A percentile compares a stretch with the other conserved stretches of the same genome.
phyloP scores from a whole-genome alignment of 2,329 filamentous ascomycete species.

The Bipolaris sorokiniana region DNA sequence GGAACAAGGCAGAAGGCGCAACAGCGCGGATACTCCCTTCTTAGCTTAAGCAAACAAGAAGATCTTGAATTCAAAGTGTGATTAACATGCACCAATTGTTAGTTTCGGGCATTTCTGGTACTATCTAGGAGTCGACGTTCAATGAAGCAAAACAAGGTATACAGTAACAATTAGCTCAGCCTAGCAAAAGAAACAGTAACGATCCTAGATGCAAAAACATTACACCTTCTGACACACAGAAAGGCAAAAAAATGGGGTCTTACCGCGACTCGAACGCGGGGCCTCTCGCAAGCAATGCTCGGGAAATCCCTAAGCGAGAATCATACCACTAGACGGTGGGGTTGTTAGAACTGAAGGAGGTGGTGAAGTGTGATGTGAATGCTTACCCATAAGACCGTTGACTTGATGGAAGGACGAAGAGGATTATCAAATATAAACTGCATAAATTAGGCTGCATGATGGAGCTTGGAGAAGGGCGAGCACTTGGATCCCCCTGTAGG shows the following conservation, averaged over 20 bases:
- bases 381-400: conserved; percentile 42
- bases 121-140: too few relatives aligned
- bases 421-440: not conserved
- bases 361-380: not conserved
- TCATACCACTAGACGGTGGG: conserved; percentile 64
- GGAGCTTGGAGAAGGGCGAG: too few relatives aligned
- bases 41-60: not conserved
- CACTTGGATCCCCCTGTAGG: not conserved
- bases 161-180: too few relatives aligned
- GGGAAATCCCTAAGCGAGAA: conserved; percentile 67
- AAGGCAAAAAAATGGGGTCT: conserved; percentile 26
- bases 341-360: not conserved
- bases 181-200: too few relatives aligned
- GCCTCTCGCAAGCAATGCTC: conserved; percentile 35
- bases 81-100: too few relatives aligned
- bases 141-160: too few relatives aligned
- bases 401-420: not conserved
- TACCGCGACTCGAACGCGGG: conserved; percentile 39
- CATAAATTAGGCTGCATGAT: not conserved
- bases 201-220: not conserved
- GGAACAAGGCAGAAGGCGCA: not conserved
- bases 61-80: too few relatives aligned
- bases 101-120: too few relatives aligned
- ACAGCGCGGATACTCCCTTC: not conserved
- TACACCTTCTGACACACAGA: not conserved